Percentiles rank a stretch among this genome's conserved stretches.
Conservation (phyloP, 2,329 filamentous ascomycete genomes). For the Meredithiella fracta region DNA sequence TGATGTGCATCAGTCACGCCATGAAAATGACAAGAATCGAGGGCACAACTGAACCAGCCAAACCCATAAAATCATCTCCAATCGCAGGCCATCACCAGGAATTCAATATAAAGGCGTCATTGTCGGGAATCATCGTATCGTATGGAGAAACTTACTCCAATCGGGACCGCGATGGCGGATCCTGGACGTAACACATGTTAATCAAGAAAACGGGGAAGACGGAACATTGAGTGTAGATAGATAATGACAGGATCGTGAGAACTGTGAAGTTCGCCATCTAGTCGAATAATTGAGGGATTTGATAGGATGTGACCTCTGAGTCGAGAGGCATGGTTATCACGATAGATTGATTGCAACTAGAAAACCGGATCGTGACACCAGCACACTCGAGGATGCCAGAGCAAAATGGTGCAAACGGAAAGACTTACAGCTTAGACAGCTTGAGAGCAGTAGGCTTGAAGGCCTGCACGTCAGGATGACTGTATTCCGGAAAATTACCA, state of each 20-base stretch:
- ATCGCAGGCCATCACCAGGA: neutral
- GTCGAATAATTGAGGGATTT: neutral
- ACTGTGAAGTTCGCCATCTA: too few species aligned
- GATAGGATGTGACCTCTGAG: neutral
- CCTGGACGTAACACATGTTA: constrained; percentile 29
- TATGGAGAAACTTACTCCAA: constrained; percentile 60
- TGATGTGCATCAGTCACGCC: neutral
- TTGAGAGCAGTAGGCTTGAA: constrained; percentile 92
- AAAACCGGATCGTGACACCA: neutral
- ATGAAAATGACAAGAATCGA: too few species aligned
- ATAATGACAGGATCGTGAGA: neutral
- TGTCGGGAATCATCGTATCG: neutral
- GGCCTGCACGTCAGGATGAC: constrained; percentile 83
- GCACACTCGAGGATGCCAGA: neutral
- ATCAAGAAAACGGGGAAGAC: constrained; percentile 3
- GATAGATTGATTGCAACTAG: neutral
- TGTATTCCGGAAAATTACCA: constrained; percentile 19
- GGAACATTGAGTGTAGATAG: neutral
- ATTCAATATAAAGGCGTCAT: neutral
- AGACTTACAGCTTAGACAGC: constrained; percentile 78
- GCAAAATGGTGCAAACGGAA: neutral
- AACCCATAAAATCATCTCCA: too few species aligned
- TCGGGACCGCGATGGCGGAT: constrained; percentile 93
- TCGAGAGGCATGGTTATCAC: neutral
- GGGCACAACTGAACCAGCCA: neutral